A percentile compares a stretch with the other conserved stretches of the same genome.
phyloP scores from a whole-genome alignment of 2,329 filamentous ascomycete genomes.

The Venturia pyrina region DNA sequence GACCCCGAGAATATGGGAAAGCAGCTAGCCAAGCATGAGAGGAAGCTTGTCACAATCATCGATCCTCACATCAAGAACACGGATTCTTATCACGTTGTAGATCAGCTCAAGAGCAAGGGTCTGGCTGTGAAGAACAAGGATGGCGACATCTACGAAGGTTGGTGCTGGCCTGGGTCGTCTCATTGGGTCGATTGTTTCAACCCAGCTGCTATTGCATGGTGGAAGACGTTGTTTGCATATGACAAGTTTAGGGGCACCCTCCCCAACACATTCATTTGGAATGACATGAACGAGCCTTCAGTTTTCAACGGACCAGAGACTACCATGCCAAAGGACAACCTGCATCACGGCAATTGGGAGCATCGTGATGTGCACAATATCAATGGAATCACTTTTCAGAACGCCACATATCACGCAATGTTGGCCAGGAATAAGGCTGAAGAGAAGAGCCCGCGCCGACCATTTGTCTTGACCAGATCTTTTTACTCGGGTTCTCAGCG shows the following conservation, averaged over 20 bases:
- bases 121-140: constrained; percentile 87
- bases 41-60: constrained; percentile 89
- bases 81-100: constrained; percentile 62
- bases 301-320: constrained; percentile 98
- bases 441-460: constrained; percentile 58
- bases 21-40: constrained; percentile 72
- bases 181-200: constrained; percentile 97
- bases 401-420: constrained; percentile 82
- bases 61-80: constrained; percentile 97
- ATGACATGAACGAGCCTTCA: constrained; percentile 99
- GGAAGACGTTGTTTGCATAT: constrained; percentile 80
- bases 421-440: constrained; percentile 69
- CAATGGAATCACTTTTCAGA: constrained; percentile 90
- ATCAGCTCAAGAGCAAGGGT: constrained; percentile 75
- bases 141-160: constrained; percentile 79
- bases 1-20: constrained; percentile 82
- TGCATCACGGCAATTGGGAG: constrained; percentile 87
- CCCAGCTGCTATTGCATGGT: constrained; percentile 84
- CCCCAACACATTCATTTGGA: constrained; percentile 90
- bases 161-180: constrained; percentile 97
- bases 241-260: constrained; percentile 77
- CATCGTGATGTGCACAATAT: constrained; percentile 95
- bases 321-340: constrained; percentile 97
- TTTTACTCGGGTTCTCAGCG: constrained; percentile 90
- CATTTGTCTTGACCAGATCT: constrained; percentile 85